phyloP scores from a whole-genome alignment of 1,139 yeast species.

The Arxiozyma telluris region DNA sequence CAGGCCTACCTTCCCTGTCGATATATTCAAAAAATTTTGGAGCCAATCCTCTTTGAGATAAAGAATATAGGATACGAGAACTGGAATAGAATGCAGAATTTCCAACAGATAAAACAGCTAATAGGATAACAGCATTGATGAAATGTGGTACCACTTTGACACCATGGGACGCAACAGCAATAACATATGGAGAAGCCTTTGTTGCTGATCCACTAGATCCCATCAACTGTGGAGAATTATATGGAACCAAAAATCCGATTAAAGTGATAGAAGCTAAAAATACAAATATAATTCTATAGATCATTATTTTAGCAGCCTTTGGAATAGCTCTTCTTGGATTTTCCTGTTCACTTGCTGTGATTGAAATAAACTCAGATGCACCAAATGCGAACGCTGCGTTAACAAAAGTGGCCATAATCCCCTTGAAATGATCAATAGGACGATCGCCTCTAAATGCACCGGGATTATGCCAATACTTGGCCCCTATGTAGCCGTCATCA shows the following conservation, averaged over 20 bases:
- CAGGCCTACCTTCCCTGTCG: conserved; percentile 62
- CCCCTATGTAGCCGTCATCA: conserved; percentile 43
- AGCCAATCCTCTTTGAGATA: conserved; percentile 55
- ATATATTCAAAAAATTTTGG: conserved; percentile 56
- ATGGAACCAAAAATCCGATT: conserved; percentile 68
- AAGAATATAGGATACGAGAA: conserved; percentile 57
- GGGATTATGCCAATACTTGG: conserved; percentile 38
- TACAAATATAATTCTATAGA: conserved; percentile 65
- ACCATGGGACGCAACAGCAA: conserved; percentile 52
- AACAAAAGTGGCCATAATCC: conserved; percentile 61
- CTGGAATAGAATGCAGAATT: conserved; percentile 67
- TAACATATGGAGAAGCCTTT: conserved; percentile 67
- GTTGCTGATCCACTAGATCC: conserved; percentile 40
- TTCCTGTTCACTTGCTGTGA: conserved; percentile 72
- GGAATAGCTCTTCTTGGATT: conserved; percentile 72
- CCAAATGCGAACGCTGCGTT: conserved; percentile 65
- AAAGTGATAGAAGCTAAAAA: conserved; percentile 58
- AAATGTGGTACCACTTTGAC: conserved; percentile 55
- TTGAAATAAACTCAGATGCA: conserved; percentile 66
- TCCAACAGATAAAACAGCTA: conserved; percentile 67
- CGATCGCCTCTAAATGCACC: conserved; percentile 37
- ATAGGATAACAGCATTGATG: conserved; percentile 57
- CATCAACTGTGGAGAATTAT: conserved; percentile 44
- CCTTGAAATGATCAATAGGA: conserved; percentile 47
- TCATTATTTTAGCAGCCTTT: conserved; percentile 64